Evolutionary conservation across 768 basidiomycete genomes (phyloP), one percentile per base, ranked within the genome.

Genomic region (Amanita rimosa): DNA sequence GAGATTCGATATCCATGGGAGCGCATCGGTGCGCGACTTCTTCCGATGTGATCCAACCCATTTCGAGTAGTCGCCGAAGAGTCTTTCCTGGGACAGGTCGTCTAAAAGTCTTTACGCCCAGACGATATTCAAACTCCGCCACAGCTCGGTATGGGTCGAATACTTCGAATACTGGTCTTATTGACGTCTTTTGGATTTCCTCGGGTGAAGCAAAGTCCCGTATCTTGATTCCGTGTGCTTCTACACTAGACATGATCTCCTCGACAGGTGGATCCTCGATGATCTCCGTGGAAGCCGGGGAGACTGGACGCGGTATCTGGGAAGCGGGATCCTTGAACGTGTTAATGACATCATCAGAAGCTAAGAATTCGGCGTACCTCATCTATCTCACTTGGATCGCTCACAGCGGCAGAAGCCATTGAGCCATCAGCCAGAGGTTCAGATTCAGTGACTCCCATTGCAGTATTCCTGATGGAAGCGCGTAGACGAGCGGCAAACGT

Each of bases 51-150:
- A 74, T 52, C 72, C 73, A 75, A 6, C 63, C 61, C 10, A 71
- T 51, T 17, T 64, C 60, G 13, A 74, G 49, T 1, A 75, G 58
- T 4, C 70, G 62, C 0, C 68, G 62, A 8, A 71, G 54, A 2
- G 60, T 62, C 41, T 65, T 67, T 6, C 71, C 72, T 2, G 58
- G 37, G 11, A 75, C 60, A 2, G 72, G 63, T 13, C 57, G 48
- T 1, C 49, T 58, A 26, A 67, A 64, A 0, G 59, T 57, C 1
- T 46, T 16, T 26, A 64, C 62, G 2, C 57, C 35, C 46, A 71
- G 61, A 1, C 67, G 63, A 48, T 64, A 70, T 22, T 74, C 72
- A 44, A 64, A 64, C 46, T 74, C 71, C 3, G 63, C 56, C 6
- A 74, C 56, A 7, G 55, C 69, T 22, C 57, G 58, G 49, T 59